Evolutionary conservation across 2,329 filamentous ascomycete species (phyloP), one percentile per base, ranked within the genome.

Genomic region (Blastomyces silverae): DNA sequence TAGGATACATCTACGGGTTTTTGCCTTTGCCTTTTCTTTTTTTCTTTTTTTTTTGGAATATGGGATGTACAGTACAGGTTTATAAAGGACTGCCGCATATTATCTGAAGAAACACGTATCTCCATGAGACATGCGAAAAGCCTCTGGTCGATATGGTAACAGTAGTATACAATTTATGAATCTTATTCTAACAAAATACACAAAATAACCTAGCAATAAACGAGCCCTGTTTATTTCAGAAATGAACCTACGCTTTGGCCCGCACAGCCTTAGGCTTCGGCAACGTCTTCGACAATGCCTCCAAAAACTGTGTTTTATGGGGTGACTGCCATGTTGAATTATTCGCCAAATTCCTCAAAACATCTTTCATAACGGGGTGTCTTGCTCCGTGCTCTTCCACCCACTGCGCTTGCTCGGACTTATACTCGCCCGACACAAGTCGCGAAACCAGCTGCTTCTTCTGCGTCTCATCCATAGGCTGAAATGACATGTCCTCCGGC

Each of bases 271-370:
- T 66, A n/a, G 60, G 42, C 34, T 64, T 53, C 20, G 68, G 67
- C 44, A 79, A 66, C 28, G 77, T 70, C 50, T 73, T 77, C 67
- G 76, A 71, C 8, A 80, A 68, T 64, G 78, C 78, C 50, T 70
- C 66, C 66, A 79, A 67, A 61, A 80, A 77, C 55, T 74, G 70
- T 5, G 72, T 70, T 50, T 70, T 72, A 65, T 79, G 77, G 10
- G 71, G 65, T 20, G 70, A 71, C n/a, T 74, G 72, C 68, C 78
- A 80, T 17, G 76, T 79, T 55, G 72, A 72, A 61, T 80, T 80
- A 63, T 77, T 78, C n/a, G 70, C 68, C 31, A 79, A 71, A 64
- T 75, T 76, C 62, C 70, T 74, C 28, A 72, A 53, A 50, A 79
- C 72, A 59, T 75, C 71, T 22, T 68, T 69, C 52, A 78, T 58